phyloP scores from a whole-genome alignment of 768 basidiomycete genomes.

The Flagelloscypha sp. region DNA sequence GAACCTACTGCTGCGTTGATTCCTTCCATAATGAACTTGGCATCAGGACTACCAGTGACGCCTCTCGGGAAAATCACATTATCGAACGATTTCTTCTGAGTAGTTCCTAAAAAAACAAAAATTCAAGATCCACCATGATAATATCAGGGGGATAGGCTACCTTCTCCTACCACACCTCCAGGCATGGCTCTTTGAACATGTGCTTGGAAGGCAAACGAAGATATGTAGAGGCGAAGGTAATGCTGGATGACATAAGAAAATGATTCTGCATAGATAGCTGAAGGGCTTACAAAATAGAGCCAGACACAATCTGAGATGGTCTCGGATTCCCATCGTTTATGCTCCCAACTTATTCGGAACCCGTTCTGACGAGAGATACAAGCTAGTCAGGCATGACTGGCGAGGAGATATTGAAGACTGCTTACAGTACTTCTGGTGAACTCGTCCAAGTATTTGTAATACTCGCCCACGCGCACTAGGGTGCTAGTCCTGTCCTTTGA shows the following conservation, averaged over 20 bases:
- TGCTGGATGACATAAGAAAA: neutral
- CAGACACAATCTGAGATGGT: constrained; percentile 5
- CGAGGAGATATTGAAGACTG: neutral
- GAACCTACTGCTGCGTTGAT: constrained; percentile 3
- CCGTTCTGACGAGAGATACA: constrained; percentile 3
- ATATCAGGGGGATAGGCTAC: too few relatives aligned
- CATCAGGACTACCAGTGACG: constrained; percentile 2
- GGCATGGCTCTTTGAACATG: constrained; percentile 4
- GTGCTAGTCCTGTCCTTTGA: constrained; percentile 3
- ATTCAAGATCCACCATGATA: neutral
- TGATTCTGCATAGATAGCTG: neutral
- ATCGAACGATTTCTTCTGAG: too few relatives aligned
- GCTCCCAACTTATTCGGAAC: constrained; percentile 4
- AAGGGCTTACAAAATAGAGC: constrained; percentile 3
- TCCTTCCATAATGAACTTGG: constrained; percentile 5
- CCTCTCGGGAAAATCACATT: neutral
- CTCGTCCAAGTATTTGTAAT: constrained; percentile 5
- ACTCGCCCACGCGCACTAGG: constrained; percentile 5
- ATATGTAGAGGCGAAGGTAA: constrained; percentile 5
- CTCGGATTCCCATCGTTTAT: constrained; percentile 1
- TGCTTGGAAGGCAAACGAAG: constrained; percentile 5
- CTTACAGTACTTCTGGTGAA: constrained; percentile 3
- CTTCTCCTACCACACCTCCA: too few relatives aligned
- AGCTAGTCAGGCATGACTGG: neutral
- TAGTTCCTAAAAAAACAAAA: too few relatives aligned